These are phyloP conservation scores for Salvia miltiorrhiza DNA, from an alignment of 257 asterid species.

Conservation along the genomic window DNA sequence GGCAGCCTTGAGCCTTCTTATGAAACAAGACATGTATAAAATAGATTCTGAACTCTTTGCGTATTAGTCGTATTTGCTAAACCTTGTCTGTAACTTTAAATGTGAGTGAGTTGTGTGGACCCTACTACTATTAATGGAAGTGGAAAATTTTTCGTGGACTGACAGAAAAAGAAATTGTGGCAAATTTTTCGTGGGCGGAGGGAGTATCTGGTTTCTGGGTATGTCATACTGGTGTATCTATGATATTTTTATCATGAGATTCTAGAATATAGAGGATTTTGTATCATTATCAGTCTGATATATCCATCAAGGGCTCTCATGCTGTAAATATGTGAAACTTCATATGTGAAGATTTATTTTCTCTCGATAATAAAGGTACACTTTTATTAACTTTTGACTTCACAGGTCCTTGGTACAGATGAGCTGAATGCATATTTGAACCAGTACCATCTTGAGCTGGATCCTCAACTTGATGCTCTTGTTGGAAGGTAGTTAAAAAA, in stretches of 20 bases:
- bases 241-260: background rate
- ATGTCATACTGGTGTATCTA: background rate
- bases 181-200: too few relatives aligned
- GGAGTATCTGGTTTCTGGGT: background rate
- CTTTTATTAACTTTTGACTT: background rate
- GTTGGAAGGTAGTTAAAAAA: slow-evolving; percentile 48
- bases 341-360: background rate
- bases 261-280: background rate
- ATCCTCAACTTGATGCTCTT: slow-evolving; percentile 63
- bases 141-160: too few relatives aligned
- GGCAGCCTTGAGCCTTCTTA: background rate
- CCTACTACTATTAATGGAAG: too few relatives aligned
- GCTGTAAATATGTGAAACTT: background rate
- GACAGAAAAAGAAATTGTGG: too few relatives aligned
- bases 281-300: background rate
- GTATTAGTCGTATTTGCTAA: background rate
- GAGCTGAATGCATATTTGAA: slow-evolving; percentile 46
- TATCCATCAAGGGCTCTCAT: background rate
- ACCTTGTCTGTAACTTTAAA: background rate
- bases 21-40: background rate
- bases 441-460: slow-evolving; percentile 56
- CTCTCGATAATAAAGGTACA: too few relatives aligned
- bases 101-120: too few relatives aligned
- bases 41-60: background rate
- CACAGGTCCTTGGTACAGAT: slow-evolving; percentile 62